These are phyloP conservation scores for Saccharum spontaneum DNA, from an alignment of 176 grass and related monocot species.

Conservation along the genomic window DNA sequence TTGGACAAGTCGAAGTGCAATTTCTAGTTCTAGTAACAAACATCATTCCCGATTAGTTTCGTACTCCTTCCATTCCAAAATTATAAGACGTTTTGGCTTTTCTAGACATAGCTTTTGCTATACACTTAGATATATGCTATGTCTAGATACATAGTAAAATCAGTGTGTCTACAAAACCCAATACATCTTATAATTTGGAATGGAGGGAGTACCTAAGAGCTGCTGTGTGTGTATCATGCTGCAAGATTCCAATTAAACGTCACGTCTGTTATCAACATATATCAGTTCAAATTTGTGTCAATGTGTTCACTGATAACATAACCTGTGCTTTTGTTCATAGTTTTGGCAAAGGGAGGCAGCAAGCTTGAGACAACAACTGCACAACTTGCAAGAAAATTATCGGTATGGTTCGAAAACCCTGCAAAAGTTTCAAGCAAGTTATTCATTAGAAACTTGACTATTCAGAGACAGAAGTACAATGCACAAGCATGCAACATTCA, in stretches of 20 bases:
- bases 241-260: background rate
- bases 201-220: background rate
- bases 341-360: conserved; percentile 93
- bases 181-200: background rate
- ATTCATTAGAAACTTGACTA: conserved; percentile 7
- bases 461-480: background rate
- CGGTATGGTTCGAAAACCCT: conserved; percentile 51
- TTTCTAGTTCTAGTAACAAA: background rate
- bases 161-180: background rate
- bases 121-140: background rate
- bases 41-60: background rate
- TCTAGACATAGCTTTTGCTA: background rate
- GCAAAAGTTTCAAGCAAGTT: conserved; percentile 20
- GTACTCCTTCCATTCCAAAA: background rate
- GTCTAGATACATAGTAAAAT: background rate
- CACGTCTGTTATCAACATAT: background rate
- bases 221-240: background rate
- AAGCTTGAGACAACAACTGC: conserved; percentile 99
- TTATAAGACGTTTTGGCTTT: background rate
- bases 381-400: conserved; percentile 90
- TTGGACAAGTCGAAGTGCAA: background rate
- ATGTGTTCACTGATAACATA: conserved; percentile 1
- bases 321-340: conserved; percentile 45
- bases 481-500: background rate
- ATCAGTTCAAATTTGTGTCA: background rate